Evolutionary conservation across 345 rosid genomes (phyloP), one percentile per base, ranked within the genome.

Genomic region (Murraya koenigii): DNA sequence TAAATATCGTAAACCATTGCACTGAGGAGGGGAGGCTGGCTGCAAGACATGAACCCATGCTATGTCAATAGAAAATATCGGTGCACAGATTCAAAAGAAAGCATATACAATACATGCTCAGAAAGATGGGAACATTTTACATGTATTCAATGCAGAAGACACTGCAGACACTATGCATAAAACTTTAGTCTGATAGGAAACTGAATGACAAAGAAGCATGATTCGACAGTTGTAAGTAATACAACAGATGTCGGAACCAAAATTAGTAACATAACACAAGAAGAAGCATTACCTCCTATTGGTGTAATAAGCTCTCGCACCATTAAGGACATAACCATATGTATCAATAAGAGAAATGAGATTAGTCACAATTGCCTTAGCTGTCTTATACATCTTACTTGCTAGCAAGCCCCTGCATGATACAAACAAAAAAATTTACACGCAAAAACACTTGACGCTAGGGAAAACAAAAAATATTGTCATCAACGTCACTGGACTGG

Each of bases 1-100:
- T 88, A 92, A 79, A 94, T 88, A 65, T 84, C 94, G 15, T 65
- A 63, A 52, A 96, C 86, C 99, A 94, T 94, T 76, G 99, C 87
- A 84, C 95, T 92, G 32, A 96, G 83, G 20, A 96, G 88, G 25
- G 99, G 98, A 54, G 99, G 99, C 76, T 94, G 92, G 84, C 99
- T 96, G 76, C 78, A 82, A 81, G 54, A 35, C 7, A 39, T 6
- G 32, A 32, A 14, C 54, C 22, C 30, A 71, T 39, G 30, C 30
- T 23, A 33, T 25, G 15, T 15, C 67, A 74, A 17, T 17, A 25
- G n/a, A 58, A 36, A 11, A 38, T 36, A 58, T n/a, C 7, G 32
- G 17, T 25, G 52, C 66, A 25, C 52, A 19, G 38, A 65, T 28
- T 69, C 20, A 13, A 2, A 22, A 23, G 22, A 23, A 41, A 38